Evolutionary conservation across 352 stramenopile genomes (phyloP).

Genomic region (Phytopythium helicoides): DNA sequence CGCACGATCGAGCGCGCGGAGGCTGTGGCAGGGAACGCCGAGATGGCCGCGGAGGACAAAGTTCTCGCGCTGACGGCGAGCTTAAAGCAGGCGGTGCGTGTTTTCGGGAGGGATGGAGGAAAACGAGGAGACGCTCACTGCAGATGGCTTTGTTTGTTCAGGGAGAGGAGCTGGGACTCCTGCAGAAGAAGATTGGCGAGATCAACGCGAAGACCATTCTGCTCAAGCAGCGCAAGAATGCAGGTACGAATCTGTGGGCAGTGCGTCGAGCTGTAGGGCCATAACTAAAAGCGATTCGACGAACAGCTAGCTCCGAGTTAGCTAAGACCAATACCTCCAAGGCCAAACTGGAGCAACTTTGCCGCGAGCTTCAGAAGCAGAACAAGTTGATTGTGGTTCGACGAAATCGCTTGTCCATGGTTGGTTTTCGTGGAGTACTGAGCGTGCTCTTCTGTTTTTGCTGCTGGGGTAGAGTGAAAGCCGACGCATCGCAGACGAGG

Average conservation of each 20-base stretch:
- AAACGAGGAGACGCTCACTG: slow-evolving; percentile 4
- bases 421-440: no score
- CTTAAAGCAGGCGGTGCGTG: slow-evolving; percentile 43
- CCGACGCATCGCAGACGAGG: slow-evolving; percentile 79
- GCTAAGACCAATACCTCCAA: slow-evolving; percentile 65
- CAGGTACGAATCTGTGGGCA: slow-evolving; percentile 22
- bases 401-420: no score
- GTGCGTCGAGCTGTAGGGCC: background rate
- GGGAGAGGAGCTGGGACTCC: slow-evolving; percentile 52
- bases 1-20: slow-evolving; percentile 33
- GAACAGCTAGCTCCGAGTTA: slow-evolving; percentile 54
- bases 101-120: background rate
- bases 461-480: slow-evolving; percentile 53
- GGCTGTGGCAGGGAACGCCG: slow-evolving; percentile 32
- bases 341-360: slow-evolving; percentile 79
- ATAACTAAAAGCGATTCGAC: background rate
- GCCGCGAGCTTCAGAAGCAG: slow-evolving; percentile 83
- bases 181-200: slow-evolving; percentile 84
- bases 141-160: slow-evolving; percentile 9
- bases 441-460: no score
- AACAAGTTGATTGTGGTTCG: slow-evolving; percentile 83
- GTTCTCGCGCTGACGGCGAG: slow-evolving; percentile 28
- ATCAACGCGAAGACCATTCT: slow-evolving; percentile 79
- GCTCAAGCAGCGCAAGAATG: slow-evolving; percentile 70
- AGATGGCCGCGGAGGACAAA: slow-evolving; percentile 46